Evolutionary conservation across 441 rosid species (phyloP).

Genomic region (Populus tomentosa): DNA sequence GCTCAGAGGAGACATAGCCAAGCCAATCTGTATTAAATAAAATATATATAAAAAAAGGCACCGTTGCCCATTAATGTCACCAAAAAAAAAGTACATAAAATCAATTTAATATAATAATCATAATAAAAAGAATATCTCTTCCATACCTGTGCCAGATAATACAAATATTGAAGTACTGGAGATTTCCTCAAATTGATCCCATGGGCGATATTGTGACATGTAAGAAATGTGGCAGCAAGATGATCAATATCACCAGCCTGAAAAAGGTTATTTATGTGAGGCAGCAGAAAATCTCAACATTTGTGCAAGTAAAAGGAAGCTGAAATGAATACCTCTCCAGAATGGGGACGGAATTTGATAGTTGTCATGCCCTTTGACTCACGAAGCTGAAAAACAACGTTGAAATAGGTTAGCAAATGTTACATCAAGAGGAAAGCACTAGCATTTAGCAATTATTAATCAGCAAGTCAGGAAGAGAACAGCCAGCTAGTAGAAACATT

Average conservation of each 20-base stretch:
- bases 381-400: conserved; percentile 66
- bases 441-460: background rate
- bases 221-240: conserved; percentile 96
- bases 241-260: conserved; percentile 99
- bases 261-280: conserved; percentile 22
- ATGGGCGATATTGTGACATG: conserved; percentile 90
- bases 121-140: background rate
- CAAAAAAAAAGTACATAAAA: background rate
- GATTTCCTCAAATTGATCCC: conserved; percentile 97
- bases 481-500: background rate
- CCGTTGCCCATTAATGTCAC: conserved; percentile 17
- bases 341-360: conserved; percentile 89
- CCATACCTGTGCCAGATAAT: conserved; percentile 88
- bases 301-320: background rate
- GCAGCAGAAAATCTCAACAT: conserved; percentile 2
- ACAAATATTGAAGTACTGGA: conserved; percentile 97
- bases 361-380: conserved; percentile 99
- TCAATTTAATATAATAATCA: background rate
- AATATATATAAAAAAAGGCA: conserved; percentile 6
- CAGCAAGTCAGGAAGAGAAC: background rate
- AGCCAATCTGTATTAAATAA: conserved; percentile 58
- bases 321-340: conserved; percentile 73
- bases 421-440: conserved; percentile 4
- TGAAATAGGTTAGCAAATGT: conserved; percentile 12
- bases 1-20: conserved; percentile 99